Percentiles rank a stretch among this genome's conserved stretches.
These are phyloP conservation scores for Sechiopsis laciniata DNA, from an alignment of 306 rosid species.

Conservation along the genomic window DNA sequence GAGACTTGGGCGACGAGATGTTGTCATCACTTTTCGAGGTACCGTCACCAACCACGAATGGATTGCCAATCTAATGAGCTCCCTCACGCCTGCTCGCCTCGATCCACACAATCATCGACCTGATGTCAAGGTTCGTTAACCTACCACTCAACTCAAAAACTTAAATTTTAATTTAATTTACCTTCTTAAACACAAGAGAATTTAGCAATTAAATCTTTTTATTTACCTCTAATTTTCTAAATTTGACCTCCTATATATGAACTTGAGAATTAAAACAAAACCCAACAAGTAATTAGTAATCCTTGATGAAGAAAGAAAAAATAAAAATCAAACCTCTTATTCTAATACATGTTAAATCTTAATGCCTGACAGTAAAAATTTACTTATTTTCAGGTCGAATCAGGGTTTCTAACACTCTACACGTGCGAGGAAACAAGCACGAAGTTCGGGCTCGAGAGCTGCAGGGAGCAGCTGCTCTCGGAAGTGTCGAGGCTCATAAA, in stretches of 20 bases:
- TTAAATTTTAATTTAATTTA: not conserved
- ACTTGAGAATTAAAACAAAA: not conserved
- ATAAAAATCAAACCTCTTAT: not conserved
- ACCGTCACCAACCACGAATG: slow-evolving; percentile 69
- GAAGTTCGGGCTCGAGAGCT: slow-evolving; percentile 57
- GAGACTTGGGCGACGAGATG: slow-evolving; percentile 65
- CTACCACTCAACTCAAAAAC: not conserved
- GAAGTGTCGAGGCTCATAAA: slow-evolving; percentile 57
- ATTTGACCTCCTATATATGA: not conserved
- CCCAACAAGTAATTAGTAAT: not conserved
- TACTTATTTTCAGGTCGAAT: slow-evolving; percentile 37
- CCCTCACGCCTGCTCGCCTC: slow-evolving; percentile 60
- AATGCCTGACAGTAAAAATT: not conserved
- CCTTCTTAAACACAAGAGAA: not conserved
- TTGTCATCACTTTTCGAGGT: slow-evolving; percentile 64
- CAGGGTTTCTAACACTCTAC: slow-evolving; percentile 68
- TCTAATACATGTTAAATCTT: not conserved
- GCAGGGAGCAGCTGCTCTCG: slow-evolving; percentile 80
- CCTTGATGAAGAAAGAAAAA: not conserved
- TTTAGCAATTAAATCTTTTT: not conserved
- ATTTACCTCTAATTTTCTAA: too few species aligned
- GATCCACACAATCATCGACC: slow-evolving; percentile 54
- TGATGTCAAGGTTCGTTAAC: slow-evolving; percentile 37
- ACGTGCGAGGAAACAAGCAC: slow-evolving; percentile 57
- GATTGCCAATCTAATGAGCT: slow-evolving; percentile 79